Percentiles rank a stretch among this genome's conserved stretches.
phyloP scores from a whole-genome alignment of 2,329 filamentous ascomycete species.

The Sporothrix variecibatus region DNA sequence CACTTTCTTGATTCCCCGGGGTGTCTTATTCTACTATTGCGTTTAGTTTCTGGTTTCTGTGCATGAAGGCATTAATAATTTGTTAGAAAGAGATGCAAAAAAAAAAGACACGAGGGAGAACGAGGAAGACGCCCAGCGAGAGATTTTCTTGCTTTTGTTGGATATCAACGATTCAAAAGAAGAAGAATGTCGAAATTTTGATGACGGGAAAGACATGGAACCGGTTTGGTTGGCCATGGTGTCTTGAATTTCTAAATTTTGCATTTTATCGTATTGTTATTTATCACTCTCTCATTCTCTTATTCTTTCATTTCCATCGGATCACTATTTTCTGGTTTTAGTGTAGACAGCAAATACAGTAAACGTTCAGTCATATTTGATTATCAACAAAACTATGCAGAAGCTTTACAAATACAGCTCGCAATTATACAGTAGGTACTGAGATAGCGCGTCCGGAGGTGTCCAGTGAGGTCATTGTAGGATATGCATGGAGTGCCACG shows the following conservation, averaged over 20 bases:
- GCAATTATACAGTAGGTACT: neutral
- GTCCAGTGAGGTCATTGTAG: neutral
- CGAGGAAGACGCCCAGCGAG: too few species aligned
- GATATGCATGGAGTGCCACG: neutral
- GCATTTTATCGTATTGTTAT: neutral
- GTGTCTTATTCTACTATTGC: slow-evolving; percentile 6
- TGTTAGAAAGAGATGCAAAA: neutral
- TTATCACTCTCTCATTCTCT: neutral
- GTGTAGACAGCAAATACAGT: slow-evolving; percentile 17
- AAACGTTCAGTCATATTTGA: neutral
- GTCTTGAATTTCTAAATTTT: neutral
- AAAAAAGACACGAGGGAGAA: neutral
- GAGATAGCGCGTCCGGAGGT: neutral
- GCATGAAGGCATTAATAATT: slow-evolving; percentile 18
- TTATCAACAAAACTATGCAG: neutral
- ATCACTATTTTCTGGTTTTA: neutral
- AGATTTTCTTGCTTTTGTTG: neutral
- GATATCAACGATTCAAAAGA: neutral
- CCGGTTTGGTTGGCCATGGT: neutral
- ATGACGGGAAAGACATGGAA: slow-evolving; percentile 5
- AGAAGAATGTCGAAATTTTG: neutral
- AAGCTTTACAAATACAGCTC: neutral
- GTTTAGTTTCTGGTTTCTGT: neutral
- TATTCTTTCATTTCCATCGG: neutral
- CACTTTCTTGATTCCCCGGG: slow-evolving; percentile 29